Conservation (phyloP, 176 grass and related monocot genomes). For the Paspalum notatum region DNA sequence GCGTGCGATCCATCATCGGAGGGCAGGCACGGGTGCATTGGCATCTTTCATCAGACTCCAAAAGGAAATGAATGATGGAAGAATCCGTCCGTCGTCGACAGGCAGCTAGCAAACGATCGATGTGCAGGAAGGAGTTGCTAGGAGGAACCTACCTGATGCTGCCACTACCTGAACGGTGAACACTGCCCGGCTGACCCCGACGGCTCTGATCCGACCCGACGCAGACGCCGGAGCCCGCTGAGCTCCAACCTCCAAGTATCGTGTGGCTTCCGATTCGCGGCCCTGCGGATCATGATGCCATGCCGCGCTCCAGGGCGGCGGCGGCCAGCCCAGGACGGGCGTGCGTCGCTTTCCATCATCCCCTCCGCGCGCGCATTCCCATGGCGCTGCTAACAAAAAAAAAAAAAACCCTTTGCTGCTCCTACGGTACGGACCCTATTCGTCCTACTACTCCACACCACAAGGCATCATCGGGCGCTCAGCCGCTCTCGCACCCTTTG, state of each 20-base stretch:
- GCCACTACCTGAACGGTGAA: background rate
- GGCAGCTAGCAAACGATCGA: background rate
- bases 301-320: no score
- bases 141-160: background rate
- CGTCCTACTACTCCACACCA: background rate
- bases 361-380: slow-evolving; percentile 36
- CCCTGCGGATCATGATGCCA: background rate
- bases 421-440: background rate
- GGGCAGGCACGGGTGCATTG: no score
- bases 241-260: background rate
- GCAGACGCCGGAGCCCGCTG: no score
- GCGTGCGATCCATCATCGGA: no score
- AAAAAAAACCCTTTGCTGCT: background rate
- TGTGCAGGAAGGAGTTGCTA: background rate
- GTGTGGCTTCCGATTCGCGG: no score
- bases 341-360: slow-evolving; percentile 40
- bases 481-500: background rate
- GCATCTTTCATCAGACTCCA: no score
- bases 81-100: background rate
- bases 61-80: no score
- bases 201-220: background rate
- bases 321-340: no score
- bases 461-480: slow-evolving; percentile 20
- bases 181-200: background rate
- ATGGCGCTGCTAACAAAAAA: slow-evolving; percentile 27